These are phyloP conservation scores for Podila verticillata DNA, from an alignment of 192 early-diverging fungal species.

Conservation along the genomic window DNA sequence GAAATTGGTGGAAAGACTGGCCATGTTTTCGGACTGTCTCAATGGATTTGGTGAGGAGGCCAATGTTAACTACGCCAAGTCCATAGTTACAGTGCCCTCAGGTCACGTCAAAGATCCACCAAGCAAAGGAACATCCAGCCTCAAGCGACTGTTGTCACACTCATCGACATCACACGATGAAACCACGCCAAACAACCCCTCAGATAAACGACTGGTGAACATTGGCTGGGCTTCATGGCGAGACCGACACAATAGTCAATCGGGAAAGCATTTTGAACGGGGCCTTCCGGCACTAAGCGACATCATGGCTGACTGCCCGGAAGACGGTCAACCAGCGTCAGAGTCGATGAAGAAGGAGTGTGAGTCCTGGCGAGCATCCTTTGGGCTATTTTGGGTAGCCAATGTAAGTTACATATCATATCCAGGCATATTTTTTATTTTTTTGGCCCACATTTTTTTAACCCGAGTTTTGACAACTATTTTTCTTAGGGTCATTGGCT, in stretches of 20 bases:
- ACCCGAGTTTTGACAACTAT: not conserved
- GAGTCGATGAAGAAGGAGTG: slow-evolving; percentile 10
- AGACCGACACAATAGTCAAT: slow-evolving; percentile 37
- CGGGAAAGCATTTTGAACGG: slow-evolving; percentile 14
- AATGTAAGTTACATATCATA: slow-evolving; percentile 19
- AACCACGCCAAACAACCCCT: slow-evolving; percentile 4
- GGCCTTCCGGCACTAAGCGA: slow-evolving; percentile 11
- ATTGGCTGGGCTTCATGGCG: slow-evolving; percentile 28
- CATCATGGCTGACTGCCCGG: slow-evolving; percentile 7
- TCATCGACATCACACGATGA: slow-evolving; percentile 6
- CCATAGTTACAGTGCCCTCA: not conserved
- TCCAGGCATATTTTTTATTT: not conserved
- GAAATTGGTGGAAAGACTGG: slow-evolving; percentile 13
- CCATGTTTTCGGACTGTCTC: slow-evolving; percentile 31
- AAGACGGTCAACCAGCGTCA: not conserved
- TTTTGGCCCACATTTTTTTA: not conserved
- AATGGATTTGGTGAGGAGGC: slow-evolving; percentile 26
- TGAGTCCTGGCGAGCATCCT: slow-evolving; percentile 28
- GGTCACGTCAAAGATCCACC: not conserved
- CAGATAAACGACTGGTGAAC: not conserved
- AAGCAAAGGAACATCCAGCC: slow-evolving; percentile 11
- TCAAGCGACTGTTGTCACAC: slow-evolving; percentile 23
- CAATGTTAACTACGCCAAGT: slow-evolving; percentile 17
- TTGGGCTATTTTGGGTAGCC: slow-evolving; percentile 50
- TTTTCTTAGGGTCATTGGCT: slow-evolving; percentile 40